Evolutionary conservation across 441 rosid species (phyloP), one percentile per base, ranked within the genome.

Genomic region (Bocquillonia castaneifolia): DNA sequence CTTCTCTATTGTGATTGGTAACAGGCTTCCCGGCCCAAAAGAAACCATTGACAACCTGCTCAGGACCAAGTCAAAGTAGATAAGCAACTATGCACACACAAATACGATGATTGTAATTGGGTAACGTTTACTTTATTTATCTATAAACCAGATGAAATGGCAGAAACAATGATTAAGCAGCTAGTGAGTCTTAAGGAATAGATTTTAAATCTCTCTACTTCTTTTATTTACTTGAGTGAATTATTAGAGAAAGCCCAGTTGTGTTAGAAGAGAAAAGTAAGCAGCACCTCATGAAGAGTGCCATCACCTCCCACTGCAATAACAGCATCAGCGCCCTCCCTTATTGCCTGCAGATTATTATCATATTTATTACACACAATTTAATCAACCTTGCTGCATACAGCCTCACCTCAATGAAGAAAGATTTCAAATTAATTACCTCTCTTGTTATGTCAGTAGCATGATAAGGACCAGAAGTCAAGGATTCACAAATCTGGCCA

Each of bases 231-330:
- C 36, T 44, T 39, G 39, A 31, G 28, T 2, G 22, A 62, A 20
- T 63, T 25, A 17, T 48, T 8, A n/a, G n/a, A n/a, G n/a, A n/a
- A n/a, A n/a, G n/a, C n/a, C n/a, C 14, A 23, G 32, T 20, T 62
- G 23, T 45, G 29, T 10, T 20, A 53, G 20, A 42, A 26, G n/a
- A 26, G n/a, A 69, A n/a, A 23, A 32, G 57, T 44, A 62, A 73
- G 47, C 4, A 56, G 28, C 57, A 94, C 98, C 97, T 92, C 98
- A 47, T 92, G 99, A 77, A 94, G 84, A 34, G 99, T 94, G 71
- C 99, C 97, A 78, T 94, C 99, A 39, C 99, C 99, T 78, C 99
- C 99, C 25, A 92, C 99, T 54, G 99, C 97, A 84, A 94, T 84
- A 65, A 94, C 98, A 69, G 96, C 98, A 78, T 92, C 96, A 54